Conservation (phyloP, 2,329 filamentous ascomycete genomes). For the Claviceps fusiformis region DNA sequence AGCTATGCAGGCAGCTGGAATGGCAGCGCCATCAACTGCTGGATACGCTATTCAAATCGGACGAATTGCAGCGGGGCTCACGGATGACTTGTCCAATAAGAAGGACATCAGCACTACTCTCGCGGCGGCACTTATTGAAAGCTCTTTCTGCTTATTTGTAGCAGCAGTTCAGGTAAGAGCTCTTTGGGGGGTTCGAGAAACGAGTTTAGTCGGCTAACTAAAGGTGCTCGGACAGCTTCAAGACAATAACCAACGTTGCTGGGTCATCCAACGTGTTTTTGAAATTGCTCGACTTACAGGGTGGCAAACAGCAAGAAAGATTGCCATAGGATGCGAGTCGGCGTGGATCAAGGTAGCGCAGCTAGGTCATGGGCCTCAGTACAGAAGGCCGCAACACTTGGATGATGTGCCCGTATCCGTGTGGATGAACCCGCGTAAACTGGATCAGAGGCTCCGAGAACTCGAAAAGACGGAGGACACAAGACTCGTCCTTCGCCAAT, state of each 20-base stretch:
- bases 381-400: slow-evolving; percentile 35
- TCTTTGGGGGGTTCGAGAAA: background rate
- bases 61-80: slow-evolving; percentile 62
- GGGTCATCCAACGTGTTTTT: slow-evolving; percentile 60
- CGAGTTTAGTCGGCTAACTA: background rate
- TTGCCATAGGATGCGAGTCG: slow-evolving; percentile 72
- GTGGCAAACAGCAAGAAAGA: slow-evolving; percentile 71
- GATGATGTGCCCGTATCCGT: slow-evolving; percentile 24
- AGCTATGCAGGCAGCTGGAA: slow-evolving; percentile 71
- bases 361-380: slow-evolving; percentile 63
- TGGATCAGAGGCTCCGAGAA: slow-evolving; percentile 38
- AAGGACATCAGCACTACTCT: slow-evolving; percentile 60
- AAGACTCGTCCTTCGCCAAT: slow-evolving; percentile 45
- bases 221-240: slow-evolving; percentile 19
- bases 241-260: slow-evolving; percentile 57
- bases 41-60: slow-evolving; percentile 62
- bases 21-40: slow-evolving; percentile 60
- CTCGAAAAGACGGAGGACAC: slow-evolving; percentile 27
- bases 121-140: slow-evolving; percentile 71
- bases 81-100: slow-evolving; percentile 37
- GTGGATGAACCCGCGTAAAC: slow-evolving; percentile 36
- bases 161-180: slow-evolving; percentile 55
- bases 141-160: slow-evolving; percentile 72
- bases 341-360: slow-evolving; percentile 66
- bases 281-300: slow-evolving; percentile 71